Percentiles rank a stretch among this genome's conserved stretches.
Conservation (phyloP, 225 moss, liverwort and hornwort genomes). For the Marchantia polymorpha region DNA sequence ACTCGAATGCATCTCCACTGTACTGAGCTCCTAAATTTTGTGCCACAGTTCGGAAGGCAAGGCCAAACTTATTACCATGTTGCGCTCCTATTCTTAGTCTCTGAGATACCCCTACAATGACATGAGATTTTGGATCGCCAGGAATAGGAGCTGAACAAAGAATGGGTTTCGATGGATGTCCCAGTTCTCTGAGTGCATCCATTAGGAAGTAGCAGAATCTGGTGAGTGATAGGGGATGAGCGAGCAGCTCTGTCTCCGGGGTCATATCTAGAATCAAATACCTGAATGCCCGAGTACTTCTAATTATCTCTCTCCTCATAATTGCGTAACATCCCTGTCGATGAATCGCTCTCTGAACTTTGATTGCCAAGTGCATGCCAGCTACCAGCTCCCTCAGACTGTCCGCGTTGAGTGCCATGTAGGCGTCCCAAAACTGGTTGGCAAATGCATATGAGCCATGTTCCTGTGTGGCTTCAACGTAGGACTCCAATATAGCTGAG, state of each 20-base stretch:
- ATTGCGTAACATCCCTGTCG: conserved; percentile 73
- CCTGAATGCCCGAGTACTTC: conserved; percentile 77
- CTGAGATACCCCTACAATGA: conserved; percentile 79
- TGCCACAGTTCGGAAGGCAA: conserved; percentile 73
- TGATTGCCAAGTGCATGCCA: conserved; percentile 91
- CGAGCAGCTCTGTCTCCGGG: conserved; percentile 73
- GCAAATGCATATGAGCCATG: conserved; percentile 38
- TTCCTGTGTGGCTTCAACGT: conserved; percentile 14
- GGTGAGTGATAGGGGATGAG: conserved; percentile 79
- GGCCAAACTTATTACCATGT: conserved; percentile 79
- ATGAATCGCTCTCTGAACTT: conserved; percentile 81
- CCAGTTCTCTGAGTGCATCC: conserved; percentile 90
- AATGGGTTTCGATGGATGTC: conserved; percentile 81
- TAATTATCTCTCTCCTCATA: conserved; percentile 72
- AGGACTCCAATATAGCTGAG: conserved; percentile 66
- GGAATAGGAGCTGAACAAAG: conserved; percentile 73
- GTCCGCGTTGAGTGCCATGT: conserved; percentile 66
- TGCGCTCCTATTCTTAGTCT: conserved; percentile 73
- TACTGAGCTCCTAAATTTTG: conserved; percentile 67
- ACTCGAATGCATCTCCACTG: conserved; percentile 90
- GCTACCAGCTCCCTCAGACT: conserved; percentile 54
- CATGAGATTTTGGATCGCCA: conserved; percentile 52
- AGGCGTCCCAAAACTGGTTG: conserved; percentile 67
- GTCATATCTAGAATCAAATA: conserved; percentile 37
- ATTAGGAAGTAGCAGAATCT: conserved; percentile 93